phyloP scores from a whole-genome alignment of 2,329 filamentous ascomycete species.

The Septoria petroselini region DNA sequence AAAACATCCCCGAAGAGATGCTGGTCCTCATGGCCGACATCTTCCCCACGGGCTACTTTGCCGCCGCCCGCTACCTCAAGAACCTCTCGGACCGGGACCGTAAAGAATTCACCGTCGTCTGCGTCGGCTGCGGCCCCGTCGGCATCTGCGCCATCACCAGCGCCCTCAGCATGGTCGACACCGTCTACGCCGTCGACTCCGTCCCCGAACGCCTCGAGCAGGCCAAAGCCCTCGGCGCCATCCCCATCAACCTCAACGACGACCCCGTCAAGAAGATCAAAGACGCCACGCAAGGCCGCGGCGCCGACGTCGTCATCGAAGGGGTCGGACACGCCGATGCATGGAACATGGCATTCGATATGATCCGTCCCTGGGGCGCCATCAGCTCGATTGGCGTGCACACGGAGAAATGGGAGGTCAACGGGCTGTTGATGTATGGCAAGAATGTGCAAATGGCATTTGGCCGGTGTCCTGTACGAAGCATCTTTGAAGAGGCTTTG shows the following conservation, averaged over 20 bases:
- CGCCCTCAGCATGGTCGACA: conserved; percentile 36
- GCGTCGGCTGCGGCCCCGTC: conserved; percentile 77
- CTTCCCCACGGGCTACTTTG: conserved; percentile 80
- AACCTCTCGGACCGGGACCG: conserved; percentile 58
- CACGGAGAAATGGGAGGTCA: conserved; percentile 45
- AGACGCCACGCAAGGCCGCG: conserved; percentile 72
- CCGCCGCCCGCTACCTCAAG: conserved; percentile 72
- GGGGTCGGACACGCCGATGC: conserved; percentile 50
- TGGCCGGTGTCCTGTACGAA: conserved; percentile 51
- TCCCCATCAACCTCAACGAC: conserved; percentile 69
- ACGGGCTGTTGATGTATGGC: conserved; percentile 48
- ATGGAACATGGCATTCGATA: conserved; percentile 48
- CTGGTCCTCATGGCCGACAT: conserved; percentile 87
- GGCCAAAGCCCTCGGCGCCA: conserved; percentile 71
- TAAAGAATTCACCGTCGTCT: conserved; percentile 66
- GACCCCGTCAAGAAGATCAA: conserved; percentile 61
- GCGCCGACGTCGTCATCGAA: conserved; percentile 76
- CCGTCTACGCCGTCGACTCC: conserved; percentile 44
- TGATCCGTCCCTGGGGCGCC: conserved; percentile 50
- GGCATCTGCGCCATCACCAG: conserved; percentile 67
- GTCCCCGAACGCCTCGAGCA: conserved; percentile 71
- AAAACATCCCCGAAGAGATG: conserved; percentile 67
- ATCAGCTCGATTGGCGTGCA: conserved; percentile 51
- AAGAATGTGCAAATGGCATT: conserved; percentile 52
- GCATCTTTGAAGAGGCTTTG: conserved; percentile 50